phyloP scores from a whole-genome alignment of 441 rosid species.

The Pelargonium cotyledonis region DNA sequence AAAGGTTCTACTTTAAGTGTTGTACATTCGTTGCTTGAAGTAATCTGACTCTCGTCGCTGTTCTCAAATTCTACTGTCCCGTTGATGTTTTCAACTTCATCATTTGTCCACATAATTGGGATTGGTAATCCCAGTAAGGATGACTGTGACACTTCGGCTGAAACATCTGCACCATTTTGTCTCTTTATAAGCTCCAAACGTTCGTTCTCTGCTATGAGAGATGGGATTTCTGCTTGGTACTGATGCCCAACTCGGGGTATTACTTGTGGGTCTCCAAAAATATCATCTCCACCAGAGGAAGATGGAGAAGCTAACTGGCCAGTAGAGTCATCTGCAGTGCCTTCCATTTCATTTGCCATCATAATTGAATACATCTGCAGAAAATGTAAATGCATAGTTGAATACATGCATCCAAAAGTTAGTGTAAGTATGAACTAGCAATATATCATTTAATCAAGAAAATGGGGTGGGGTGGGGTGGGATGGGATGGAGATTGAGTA shows the following conservation, averaged over 20 bases:
- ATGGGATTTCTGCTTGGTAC: conserved; percentile 47
- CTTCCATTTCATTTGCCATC: conserved; percentile 29
- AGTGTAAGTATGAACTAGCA: conserved; percentile 9
- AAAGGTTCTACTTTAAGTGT: conserved; percentile 20
- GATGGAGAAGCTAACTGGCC: conserved; percentile 26
- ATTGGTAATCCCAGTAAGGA: conserved; percentile 30
- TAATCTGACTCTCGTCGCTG: conserved; percentile 22
- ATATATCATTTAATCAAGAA: conserved; percentile 1
- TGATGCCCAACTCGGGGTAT: conserved; percentile 48
- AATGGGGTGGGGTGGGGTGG: neutral
- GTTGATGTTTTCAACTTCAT: conserved; percentile 27
- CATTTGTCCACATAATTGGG: conserved; percentile 45
- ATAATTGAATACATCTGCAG: conserved; percentile 27
- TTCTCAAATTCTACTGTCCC: conserved; percentile 29
- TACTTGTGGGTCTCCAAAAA: conserved; percentile 33
- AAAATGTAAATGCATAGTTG: conserved; percentile 10
- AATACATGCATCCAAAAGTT: neutral
- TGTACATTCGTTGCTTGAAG: conserved; percentile 15
- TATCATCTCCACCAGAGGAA: conserved; percentile 26
- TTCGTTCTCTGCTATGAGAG: conserved; percentile 20
- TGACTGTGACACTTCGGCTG: conserved; percentile 4
- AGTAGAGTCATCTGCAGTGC: conserved; percentile 26
- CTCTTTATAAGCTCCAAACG: conserved; percentile 17
- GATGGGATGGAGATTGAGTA: neutral
- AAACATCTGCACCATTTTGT: conserved; percentile 19